Base-by-base conservation (phyloP, 306 rosid species). In the Inga oerstediana region DNA sequence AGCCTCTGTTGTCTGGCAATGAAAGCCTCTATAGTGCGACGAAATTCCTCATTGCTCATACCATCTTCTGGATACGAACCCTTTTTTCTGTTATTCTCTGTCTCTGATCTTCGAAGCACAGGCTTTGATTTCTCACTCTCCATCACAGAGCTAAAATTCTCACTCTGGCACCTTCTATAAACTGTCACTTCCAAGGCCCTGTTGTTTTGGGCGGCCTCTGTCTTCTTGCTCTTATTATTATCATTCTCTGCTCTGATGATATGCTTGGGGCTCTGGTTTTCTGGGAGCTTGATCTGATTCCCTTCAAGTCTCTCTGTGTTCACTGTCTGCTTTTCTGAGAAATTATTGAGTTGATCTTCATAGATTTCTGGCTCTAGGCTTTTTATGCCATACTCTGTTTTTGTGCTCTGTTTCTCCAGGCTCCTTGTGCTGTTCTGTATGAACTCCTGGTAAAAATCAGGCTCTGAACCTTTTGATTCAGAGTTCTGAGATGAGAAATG, bases 11-110 rank as follows among this genome's bases (percentile, higher is more conserved):
- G 93, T 77, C 86, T 77, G 2, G 91, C 98, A 65, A 95, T 93
- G 92, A 95, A 95, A 71, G 92, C 94, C 74, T 93, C 99, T 3
- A 95, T 91, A 68, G 88, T 92, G 80, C 45, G 74, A 20, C 89
- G 92, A 77, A 95, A 95, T 79, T 95, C 99, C 64, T 95, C 99
- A 65, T 87, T 87, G 71, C 93, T 93, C 94, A 92, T 88, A 19
- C 52, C 49, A 64, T 93, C 97, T 49, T 95, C 98, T 1, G 92
- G 89, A 44, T 73, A 87, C 7, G 83, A 79, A 20, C 78, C 79
- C 17, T 22, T 46, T 13, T 45, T 80, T 84, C 58, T 79, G 80
- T 34, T 45, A 2, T 69, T 89, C 83, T 90, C 89, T 4, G 95
- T 93, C 83, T 92, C 91, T 17, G 90, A 88, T 51, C 94, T 85